Evolutionary conservation across 306 rosid genomes (phyloP).

Genomic region (Cucumis hystrix): DNA sequence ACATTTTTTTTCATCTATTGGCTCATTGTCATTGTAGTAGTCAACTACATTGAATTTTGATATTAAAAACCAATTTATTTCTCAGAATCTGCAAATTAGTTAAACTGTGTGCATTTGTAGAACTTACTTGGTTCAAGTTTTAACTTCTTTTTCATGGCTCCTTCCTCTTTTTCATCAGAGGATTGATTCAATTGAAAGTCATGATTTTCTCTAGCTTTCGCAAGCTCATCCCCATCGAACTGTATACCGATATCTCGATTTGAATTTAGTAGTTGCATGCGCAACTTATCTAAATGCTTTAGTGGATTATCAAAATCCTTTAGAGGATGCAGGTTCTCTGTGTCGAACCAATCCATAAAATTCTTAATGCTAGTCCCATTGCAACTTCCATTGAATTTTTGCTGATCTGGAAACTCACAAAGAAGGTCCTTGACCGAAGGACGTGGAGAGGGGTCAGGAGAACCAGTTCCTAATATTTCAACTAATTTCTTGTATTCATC

Average conservation of each 20-base stretch:
- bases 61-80: not conserved
- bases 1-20: constrained; percentile 34
- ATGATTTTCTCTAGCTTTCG: constrained; percentile 48
- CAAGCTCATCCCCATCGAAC: constrained; percentile 41
- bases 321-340: constrained; percentile 27
- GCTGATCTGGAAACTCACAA: not conserved
- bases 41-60: constrained; percentile 38
- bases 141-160: constrained; percentile 40
- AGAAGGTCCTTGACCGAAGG: constrained; percentile 31
- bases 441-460: constrained; percentile 16
- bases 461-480: constrained; percentile 21
- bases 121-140: constrained; percentile 48
- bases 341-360: constrained; percentile 46
- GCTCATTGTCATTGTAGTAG: constrained; percentile 27
- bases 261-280: constrained; percentile 15
- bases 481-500: constrained; percentile 60
- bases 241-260: constrained; percentile 52
- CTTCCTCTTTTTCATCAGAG: constrained; percentile 28
- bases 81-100: constrained; percentile 3
- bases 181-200: constrained; percentile 12
- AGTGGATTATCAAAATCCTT: constrained; percentile 24
- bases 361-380: constrained; percentile 11
- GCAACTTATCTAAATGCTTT: constrained; percentile 24
- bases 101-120: constrained; percentile 7
- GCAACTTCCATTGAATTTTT: not conserved